Conservation (phyloP, 2,329 filamentous ascomycete genomes). For the Botryotinia globosa region DNA sequence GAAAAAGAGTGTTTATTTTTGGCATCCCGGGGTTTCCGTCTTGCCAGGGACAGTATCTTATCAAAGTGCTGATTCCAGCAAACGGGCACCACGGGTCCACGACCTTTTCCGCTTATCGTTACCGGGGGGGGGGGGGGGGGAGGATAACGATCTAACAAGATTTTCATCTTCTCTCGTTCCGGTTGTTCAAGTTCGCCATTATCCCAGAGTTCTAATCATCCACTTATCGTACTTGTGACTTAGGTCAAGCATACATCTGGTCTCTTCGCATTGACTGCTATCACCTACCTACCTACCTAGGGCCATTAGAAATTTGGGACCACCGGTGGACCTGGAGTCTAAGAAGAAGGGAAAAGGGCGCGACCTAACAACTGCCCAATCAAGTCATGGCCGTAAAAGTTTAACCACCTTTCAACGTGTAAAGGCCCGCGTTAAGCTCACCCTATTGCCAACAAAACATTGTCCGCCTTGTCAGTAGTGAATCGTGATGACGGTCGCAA, state of each 20-base stretch:
- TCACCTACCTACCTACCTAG: not conserved
- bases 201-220: not conserved
- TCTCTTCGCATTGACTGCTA: not conserved
- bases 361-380: not conserved
- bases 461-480: not conserved
- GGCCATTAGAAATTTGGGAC: not conserved
- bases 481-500: not conserved
- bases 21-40: not conserved
- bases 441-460: not conserved
- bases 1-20: not conserved
- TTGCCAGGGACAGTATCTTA: not conserved
- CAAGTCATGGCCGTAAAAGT: not conserved
- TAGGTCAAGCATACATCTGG: not conserved
- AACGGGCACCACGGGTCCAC: not conserved
- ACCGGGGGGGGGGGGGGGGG: too few species aligned
- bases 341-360: not conserved
- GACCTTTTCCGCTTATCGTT: not conserved
- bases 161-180: not conserved
- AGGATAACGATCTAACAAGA: not conserved
- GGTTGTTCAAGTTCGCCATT: not conserved
- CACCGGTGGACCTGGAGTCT: too few species aligned
- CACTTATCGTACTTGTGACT: not conserved
- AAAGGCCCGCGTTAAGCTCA: not conserved
- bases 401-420: not conserved
- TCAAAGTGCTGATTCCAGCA: not conserved